Conservation (phyloP, 1,284 basidiomycete species). For the Anthracocystis walkeri region DNA sequence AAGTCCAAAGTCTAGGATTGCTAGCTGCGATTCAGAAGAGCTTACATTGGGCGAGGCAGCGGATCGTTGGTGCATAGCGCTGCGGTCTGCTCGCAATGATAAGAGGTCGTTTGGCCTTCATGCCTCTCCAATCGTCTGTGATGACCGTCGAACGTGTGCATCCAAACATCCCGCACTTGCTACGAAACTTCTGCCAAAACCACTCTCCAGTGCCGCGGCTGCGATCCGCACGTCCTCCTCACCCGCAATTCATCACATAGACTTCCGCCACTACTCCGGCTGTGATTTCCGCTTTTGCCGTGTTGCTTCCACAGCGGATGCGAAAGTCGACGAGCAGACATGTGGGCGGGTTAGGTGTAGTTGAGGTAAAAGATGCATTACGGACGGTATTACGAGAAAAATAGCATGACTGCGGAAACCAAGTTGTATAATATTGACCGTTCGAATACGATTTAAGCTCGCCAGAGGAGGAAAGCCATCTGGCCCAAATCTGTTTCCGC, state of each 20-base stretch:
- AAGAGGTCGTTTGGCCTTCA: too few relatives aligned
- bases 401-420: too few relatives aligned
- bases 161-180: not conserved
- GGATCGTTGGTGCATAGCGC: conserved; percentile 16
- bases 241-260: not conserved
- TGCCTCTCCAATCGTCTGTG: too few relatives aligned
- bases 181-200: too few relatives aligned
- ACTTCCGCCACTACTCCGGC: too few relatives aligned
- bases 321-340: not conserved
- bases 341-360: too few relatives aligned
- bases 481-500: conserved; percentile 59
- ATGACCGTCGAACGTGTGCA: not conserved
- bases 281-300: too few relatives aligned
- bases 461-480: conserved; percentile 68
- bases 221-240: too few relatives aligned
- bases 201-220: too few relatives aligned
- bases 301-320: not conserved
- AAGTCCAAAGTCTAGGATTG: conserved; percentile 16
- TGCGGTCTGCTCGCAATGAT: too few relatives aligned
- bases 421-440: not conserved
- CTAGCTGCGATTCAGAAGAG: conserved; percentile 38
- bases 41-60: conserved; percentile 37
- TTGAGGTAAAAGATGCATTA: conserved; percentile 8
- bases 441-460: too few relatives aligned
- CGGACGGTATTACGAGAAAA: not conserved